A percentile compares a stretch with the other conserved stretches of the same genome.
These are phyloP conservation scores for Aureobasidium sp. DNA, from an alignment of 2,329 filamentous ascomycete species.

Conservation along the genomic window DNA sequence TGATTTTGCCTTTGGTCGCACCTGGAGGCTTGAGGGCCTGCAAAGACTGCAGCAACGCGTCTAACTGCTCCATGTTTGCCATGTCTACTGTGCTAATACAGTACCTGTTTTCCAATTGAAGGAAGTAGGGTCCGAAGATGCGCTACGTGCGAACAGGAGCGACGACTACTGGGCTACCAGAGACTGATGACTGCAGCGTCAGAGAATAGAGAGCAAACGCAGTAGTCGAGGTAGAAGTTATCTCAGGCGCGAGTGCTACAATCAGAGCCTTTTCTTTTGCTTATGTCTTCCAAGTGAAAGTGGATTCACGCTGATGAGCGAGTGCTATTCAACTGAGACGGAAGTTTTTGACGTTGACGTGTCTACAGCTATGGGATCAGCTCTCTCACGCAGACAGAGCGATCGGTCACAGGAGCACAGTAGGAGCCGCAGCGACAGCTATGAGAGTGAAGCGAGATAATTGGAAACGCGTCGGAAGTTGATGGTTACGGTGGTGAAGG, in stretches of 20 bases:
- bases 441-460: not conserved
- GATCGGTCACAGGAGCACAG: slow-evolving; percentile 15
- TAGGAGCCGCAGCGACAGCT: slow-evolving; percentile 6
- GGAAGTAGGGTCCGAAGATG: slow-evolving; percentile 10
- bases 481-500: slow-evolving; percentile 1
- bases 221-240: not conserved
- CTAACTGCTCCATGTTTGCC: slow-evolving; percentile 69
- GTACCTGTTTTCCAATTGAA: slow-evolving; percentile 13
- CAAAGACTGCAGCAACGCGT: slow-evolving; percentile 85
- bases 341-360: slow-evolving; percentile 13
- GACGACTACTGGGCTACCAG: slow-evolving; percentile 14
- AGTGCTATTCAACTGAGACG: slow-evolving; percentile 10
- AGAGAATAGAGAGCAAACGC: not conserved
- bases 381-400: slow-evolving; percentile 13
- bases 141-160: not conserved
- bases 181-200: not conserved
- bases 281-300: slow-evolving; percentile 1
- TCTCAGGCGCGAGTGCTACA: slow-evolving; percentile 4
- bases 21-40: slow-evolving; percentile 85
- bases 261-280: not conserved
- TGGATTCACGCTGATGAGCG: slow-evolving; percentile 6
- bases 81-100: slow-evolving; percentile 19
- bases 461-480: not conserved
- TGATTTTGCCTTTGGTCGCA: slow-evolving; percentile 88
- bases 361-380: slow-evolving; percentile 15